phyloP scores from a whole-genome alignment of 805 yeast species.

The Lipomyces yamanashiensis region DNA sequence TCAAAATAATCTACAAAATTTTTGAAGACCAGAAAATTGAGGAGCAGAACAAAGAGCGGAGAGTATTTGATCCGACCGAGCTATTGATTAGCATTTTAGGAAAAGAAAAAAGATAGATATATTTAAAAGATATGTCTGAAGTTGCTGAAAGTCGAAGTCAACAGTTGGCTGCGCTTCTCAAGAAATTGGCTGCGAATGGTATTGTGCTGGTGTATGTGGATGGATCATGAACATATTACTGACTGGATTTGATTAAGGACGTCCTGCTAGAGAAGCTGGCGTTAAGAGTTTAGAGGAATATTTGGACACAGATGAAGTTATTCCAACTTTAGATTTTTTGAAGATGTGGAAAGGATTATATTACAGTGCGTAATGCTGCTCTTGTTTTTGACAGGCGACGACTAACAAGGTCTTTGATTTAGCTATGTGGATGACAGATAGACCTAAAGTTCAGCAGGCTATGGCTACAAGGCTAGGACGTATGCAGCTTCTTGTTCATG shows the following conservation, averaged over 20 bases:
- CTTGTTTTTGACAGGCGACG: not conserved
- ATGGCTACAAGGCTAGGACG: constrained; percentile 75
- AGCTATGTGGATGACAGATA: constrained; percentile 96
- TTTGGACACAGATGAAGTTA: constrained; percentile 13
- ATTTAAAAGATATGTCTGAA: not conserved
- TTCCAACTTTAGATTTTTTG: constrained; percentile 57
- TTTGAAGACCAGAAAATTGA: not conserved
- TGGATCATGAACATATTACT: not conserved
- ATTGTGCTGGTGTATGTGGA: not conserved
- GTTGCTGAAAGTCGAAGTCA: not conserved
- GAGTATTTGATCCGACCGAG: not conserved
- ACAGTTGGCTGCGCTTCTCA: constrained; percentile 53
- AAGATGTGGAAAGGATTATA: constrained; percentile 97
- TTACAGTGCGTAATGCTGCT: constrained; percentile 46
- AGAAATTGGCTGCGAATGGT: constrained; percentile 81
- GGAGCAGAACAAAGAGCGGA: not conserved
- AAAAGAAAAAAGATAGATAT: not conserved
- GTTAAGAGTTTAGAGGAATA: constrained; percentile 11
- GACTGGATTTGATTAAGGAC: constrained; percentile 17
- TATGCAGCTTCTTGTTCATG: constrained; percentile 47
- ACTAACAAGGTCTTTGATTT: not conserved
- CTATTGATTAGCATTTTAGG: too few species aligned
- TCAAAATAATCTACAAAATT: not conserved
- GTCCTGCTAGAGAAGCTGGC: constrained; percentile 34
- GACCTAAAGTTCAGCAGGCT: constrained; percentile 88